Evolutionary conservation across 139 green algal genomes (phyloP), one percentile per base, ranked within the genome.

Genomic region (Tetradesmus lagerheimii): DNA sequence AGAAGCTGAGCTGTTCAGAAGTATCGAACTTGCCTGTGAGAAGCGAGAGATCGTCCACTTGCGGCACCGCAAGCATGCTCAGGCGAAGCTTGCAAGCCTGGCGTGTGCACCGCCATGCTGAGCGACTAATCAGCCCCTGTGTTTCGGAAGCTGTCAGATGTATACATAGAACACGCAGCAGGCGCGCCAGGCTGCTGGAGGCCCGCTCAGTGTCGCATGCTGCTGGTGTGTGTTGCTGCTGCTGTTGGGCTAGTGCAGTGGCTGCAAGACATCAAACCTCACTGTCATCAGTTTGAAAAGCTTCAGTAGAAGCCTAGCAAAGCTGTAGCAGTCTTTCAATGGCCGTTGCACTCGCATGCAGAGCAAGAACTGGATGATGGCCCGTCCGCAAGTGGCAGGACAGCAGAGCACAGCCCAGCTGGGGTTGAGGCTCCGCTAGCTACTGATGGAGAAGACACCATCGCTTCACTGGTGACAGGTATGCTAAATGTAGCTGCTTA

Each of bases 401-500:
- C 43, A 50, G 31, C 74, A 47, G 85, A 39, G 11, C 20, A 76
- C 45, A 47, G 85, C 41, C 14, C 25, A 20, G 27, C 8, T 14
- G 45, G 47, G 25, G 9, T 29, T 18, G 23, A 18, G 25, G 12
- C 62, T 6, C 85, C 67, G 11, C 47, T 95, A 11, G 81, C 90
- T 1, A 95, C 92, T 4, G 31, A 57, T 4, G 95, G 93, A 5
- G 90, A 92, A 43, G 95, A 98, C 79, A 98, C 95, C 1, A 98
- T 98, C 23, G 95, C 93, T 0, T 94, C 96, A 12, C 87, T 98
- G n/a, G 95, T 97, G 0, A 98, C 96, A 80, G 95, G 95, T 93
- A 62, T 37, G 83, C 80, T 77, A 35, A 6, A 83, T 29, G 4
- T 11, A 4, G 31, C 12, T 11, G 57, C 25, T 0, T 11, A 9